Evolutionary conservation across 441 rosid genomes (phyloP).

Genomic region (Euphorbia corollata): DNA sequence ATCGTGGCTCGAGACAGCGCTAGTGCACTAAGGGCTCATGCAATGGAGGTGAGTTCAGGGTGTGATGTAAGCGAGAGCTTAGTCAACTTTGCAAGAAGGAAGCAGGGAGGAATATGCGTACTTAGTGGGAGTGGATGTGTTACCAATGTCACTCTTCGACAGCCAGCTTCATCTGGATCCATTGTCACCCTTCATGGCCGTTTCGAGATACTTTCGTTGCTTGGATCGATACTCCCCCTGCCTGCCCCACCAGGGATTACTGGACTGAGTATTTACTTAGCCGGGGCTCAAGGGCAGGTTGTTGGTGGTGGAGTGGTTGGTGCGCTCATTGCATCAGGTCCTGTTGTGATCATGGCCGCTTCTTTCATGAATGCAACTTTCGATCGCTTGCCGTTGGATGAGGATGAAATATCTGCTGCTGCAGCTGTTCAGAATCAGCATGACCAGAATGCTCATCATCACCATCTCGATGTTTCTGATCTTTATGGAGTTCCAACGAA

Average conservation of each 20-base stretch:
- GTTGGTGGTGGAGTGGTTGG: constrained; percentile 90
- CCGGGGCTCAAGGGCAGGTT: constrained; percentile 88
- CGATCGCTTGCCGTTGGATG: constrained; percentile 80
- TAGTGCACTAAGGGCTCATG: constrained; percentile 82
- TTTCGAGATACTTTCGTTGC: constrained; percentile 77
- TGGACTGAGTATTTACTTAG: constrained; percentile 68
- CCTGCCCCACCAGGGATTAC: constrained; percentile 92
- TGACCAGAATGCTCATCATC: constrained; percentile 59
- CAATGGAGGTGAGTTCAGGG: constrained; percentile 77
- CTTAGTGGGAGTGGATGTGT: constrained; percentile 80
- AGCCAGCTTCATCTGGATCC: constrained; percentile 70
- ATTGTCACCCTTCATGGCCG: constrained; percentile 76
- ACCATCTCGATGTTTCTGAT: constrained; percentile 55
- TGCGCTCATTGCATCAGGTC: constrained; percentile 72
- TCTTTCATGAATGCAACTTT: constrained; percentile 84
- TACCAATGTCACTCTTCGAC: constrained; percentile 76
- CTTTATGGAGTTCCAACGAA: constrained; percentile 62
- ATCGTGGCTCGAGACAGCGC: constrained; percentile 82
- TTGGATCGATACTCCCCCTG: constrained; percentile 83
- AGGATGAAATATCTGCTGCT: constrained; percentile 45
- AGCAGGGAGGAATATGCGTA: constrained; percentile 79
- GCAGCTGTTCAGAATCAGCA: constrained; percentile 50
- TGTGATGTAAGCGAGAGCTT: constrained; percentile 75
- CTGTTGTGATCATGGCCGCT: constrained; percentile 77
- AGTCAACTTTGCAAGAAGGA: constrained; percentile 66